These are phyloP conservation scores for Penicillium coprophilum DNA, from an alignment of 495 filamentous ascomycete species.

Conservation along the genomic window DNA sequence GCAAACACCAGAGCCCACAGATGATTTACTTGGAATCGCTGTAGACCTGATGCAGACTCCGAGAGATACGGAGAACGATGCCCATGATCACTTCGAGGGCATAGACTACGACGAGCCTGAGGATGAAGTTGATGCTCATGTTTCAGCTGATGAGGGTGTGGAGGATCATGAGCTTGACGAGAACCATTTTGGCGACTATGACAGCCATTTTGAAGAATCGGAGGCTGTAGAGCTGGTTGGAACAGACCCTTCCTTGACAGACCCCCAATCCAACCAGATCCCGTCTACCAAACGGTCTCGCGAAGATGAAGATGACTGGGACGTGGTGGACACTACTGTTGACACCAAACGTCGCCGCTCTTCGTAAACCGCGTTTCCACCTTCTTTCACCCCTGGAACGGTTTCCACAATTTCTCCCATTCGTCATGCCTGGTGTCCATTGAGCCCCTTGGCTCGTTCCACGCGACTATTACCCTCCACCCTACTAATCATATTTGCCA, in stretches of 20 bases:
- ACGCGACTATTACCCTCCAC: neutral
- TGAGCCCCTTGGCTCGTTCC: neutral
- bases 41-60: conserved; percentile 35
- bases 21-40: conserved; percentile 35
- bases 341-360: conserved; percentile 34
- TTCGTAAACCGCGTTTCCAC: conserved; percentile 19
- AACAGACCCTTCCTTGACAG: conserved; percentile 21
- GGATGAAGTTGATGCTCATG: conserved; percentile 8
- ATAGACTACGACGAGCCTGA: conserved; percentile 17
- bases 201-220: conserved; percentile 21
- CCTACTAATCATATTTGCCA: conserved; percentile 20
- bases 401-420: neutral
- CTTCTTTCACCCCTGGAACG: neutral
- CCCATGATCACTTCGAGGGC: conserved; percentile 26
- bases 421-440: conserved; percentile 2
- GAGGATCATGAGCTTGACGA: conserved; percentile 26
- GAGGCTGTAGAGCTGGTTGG: conserved; percentile 27
- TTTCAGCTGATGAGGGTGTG: conserved; percentile 5
- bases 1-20: conserved; percentile 24
- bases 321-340: conserved; percentile 20
- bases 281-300: conserved; percentile 32
- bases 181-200: conserved; percentile 21
- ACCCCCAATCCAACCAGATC: conserved; percentile 20
- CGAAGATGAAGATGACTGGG: conserved; percentile 35
- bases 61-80: conserved; percentile 17